Conservation (phyloP, 164 flowering plant species). For the Umbilicus rupestris region DNA sequence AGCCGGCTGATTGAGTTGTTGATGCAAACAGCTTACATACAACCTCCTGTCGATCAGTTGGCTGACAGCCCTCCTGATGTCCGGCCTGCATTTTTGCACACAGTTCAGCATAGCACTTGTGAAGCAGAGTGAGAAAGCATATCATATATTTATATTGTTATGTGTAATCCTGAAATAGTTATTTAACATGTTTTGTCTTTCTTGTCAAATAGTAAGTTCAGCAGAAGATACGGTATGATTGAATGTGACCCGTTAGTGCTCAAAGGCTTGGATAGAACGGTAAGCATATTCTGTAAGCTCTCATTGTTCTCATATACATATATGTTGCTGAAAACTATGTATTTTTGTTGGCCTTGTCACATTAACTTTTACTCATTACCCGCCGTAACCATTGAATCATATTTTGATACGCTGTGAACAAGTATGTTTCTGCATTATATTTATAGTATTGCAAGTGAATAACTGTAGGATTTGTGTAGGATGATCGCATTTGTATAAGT, state of each 20-base stretch:
- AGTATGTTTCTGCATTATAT: not conserved
- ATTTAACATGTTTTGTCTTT: not conserved
- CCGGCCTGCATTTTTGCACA: slow-evolving; percentile 84
- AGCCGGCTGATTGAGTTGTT: slow-evolving; percentile 78
- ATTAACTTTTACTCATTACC: not conserved
- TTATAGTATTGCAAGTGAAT: not conserved
- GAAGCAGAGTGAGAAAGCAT: slow-evolving; percentile 32
- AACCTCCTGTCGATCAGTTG: slow-evolving; percentile 62
- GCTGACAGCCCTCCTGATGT: slow-evolving; percentile 69
- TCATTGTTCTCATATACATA: not conserved
- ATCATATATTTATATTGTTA: not conserved
- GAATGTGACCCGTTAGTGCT: slow-evolving; percentile 52
- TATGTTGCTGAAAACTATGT: not conserved
- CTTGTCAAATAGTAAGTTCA: slow-evolving; percentile 31
- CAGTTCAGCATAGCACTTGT: slow-evolving; percentile 30
- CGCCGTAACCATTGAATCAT: not conserved
- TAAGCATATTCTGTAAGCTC: slow-evolving; percentile 16
- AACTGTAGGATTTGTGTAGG: not conserved
- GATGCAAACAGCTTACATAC: slow-evolving; percentile 73
- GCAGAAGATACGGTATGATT: slow-evolving; percentile 56
- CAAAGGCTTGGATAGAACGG: slow-evolving; percentile 58
- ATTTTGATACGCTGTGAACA: not conserved
- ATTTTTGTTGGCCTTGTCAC: not conserved
- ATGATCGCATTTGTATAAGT: not conserved
- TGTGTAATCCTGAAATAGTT: not conserved